These are phyloP conservation scores for Claviceps cyperi DNA, from an alignment of 2,329 filamentous ascomycete species.

Conservation along the genomic window DNA sequence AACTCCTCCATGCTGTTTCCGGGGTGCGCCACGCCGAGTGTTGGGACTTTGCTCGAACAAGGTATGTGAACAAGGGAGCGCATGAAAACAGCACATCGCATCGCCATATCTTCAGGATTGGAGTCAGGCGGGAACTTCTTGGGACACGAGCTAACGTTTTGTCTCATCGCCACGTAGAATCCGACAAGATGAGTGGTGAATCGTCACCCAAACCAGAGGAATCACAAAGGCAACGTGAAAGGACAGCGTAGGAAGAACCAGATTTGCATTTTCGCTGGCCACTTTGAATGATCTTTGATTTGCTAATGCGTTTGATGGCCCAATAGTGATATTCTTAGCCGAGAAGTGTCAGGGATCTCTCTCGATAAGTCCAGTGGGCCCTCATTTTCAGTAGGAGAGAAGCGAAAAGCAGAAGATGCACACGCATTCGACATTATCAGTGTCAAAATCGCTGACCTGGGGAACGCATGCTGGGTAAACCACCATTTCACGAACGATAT, in stretches of 20 bases:
- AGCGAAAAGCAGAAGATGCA: conserved; percentile 45
- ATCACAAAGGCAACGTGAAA: conserved; percentile 72
- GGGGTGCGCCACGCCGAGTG: conserved; percentile 52
- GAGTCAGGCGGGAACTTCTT: too few relatives aligned
- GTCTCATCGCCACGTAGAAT: conserved; percentile 11
- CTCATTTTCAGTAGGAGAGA: conserved; percentile 42
- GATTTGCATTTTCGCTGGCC: background rate
- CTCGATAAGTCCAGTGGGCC: conserved; percentile 56
- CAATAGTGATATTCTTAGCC: conserved; percentile 67
- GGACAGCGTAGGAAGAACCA: conserved; percentile 61
- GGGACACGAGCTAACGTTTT: background rate
- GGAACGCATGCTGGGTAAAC: conserved; percentile 96
- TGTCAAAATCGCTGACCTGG: conserved; percentile 96
- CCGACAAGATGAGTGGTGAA: conserved; percentile 21
- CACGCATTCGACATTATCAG: conserved; percentile 63
- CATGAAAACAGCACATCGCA: too few relatives aligned
- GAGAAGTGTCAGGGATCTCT: conserved; percentile 88
- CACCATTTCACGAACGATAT: conserved; percentile 99
- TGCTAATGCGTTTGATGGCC: conserved; percentile 5
- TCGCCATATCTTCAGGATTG: too few relatives aligned
- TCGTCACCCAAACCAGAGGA: conserved; percentile 44
- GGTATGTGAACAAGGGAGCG: conserved; percentile 32
- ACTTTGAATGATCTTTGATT: too few relatives aligned
- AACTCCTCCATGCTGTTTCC: conserved; percentile 60
- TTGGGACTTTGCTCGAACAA: conserved; percentile 74